Percentiles rank a stretch among this genome's conserved stretches.
phyloP scores from a whole-genome alignment of 2,329 filamentous ascomycete genomes.

The Hirsutella thompsonii region DNA sequence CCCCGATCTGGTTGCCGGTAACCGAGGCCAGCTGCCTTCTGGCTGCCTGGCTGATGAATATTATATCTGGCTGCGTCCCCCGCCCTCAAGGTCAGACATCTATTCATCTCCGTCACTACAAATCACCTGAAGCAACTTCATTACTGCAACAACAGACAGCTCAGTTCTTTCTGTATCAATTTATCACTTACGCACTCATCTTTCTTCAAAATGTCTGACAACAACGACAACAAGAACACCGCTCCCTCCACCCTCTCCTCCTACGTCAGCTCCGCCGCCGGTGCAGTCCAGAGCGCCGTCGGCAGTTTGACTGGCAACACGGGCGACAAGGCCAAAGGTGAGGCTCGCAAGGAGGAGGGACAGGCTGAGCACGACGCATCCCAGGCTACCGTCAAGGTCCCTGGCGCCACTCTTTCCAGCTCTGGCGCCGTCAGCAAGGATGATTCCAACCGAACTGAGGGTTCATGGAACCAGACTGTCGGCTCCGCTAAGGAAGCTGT shows the following conservation, averaged over 20 bases:
- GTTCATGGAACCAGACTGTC: constrained; percentile 80
- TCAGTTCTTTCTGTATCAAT: not conserved
- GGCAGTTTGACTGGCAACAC: constrained; percentile 62
- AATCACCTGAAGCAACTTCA: too few species aligned
- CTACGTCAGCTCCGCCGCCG: constrained; percentile 59
- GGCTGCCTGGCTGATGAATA: not conserved
- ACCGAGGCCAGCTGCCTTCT: too few species aligned
- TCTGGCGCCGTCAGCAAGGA: constrained; percentile 61
- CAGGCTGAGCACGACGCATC: constrained; percentile 59
- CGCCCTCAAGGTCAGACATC: too few species aligned
- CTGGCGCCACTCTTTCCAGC: constrained; percentile 55
- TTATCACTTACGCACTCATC: not conserved
- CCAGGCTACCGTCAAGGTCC: constrained; percentile 62
- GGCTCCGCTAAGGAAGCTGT: constrained; percentile 73
- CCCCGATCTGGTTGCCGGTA: not conserved
- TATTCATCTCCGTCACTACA: too few species aligned
- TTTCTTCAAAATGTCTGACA: constrained; percentile 17
- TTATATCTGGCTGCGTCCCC: too few species aligned
- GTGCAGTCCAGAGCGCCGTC: constrained; percentile 57
- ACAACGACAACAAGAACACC: constrained; percentile 12
- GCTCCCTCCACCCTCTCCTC: constrained; percentile 64
- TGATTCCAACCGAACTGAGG: constrained; percentile 55
- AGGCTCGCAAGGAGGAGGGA: constrained; percentile 52
- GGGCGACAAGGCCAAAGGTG: constrained; percentile 51
- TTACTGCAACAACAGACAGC: not conserved